A percentile compares a stretch with the other conserved stretches of the same genome.
phyloP scores from a whole-genome alignment of 1,139 yeast genomes.

The Scheffersomyces stambukii region DNA sequence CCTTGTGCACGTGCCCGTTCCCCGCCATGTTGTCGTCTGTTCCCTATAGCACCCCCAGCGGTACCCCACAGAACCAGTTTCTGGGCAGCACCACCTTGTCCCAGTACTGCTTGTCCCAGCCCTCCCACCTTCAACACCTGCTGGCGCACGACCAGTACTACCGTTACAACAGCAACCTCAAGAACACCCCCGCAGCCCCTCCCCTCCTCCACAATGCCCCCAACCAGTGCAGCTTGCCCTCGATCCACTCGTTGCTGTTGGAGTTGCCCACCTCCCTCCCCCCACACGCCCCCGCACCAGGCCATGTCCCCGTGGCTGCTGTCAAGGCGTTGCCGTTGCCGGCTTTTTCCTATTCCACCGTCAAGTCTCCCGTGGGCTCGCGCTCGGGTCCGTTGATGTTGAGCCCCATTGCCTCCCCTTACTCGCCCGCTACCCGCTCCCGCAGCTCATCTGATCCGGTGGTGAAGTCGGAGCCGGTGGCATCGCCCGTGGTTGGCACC shows the following conservation, averaged over 20 bases:
- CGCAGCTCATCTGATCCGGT: constrained; percentile 10
- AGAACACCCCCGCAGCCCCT: background rate
- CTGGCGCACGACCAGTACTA: constrained; percentile 4
- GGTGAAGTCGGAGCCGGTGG: constrained; percentile 2
- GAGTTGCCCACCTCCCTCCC: constrained; percentile 10
- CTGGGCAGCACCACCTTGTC: constrained; percentile 1
- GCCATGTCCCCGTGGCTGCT: too few relatives aligned
- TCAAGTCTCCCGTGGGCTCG: background rate
- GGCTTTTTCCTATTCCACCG: background rate
- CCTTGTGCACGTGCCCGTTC: too few relatives aligned
- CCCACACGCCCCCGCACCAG: constrained; percentile 1
- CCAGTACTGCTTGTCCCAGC: background rate
- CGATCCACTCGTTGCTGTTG: constrained; percentile 12
- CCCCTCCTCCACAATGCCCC: constrained; percentile 1
- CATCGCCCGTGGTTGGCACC: constrained; percentile 3
- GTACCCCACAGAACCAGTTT: too few relatives aligned
- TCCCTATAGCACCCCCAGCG: too few relatives aligned
- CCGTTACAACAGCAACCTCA: constrained; percentile 3
- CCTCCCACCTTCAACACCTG: too few relatives aligned
- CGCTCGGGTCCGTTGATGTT: constrained; percentile 1
- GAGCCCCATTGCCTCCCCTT: constrained; percentile 11
- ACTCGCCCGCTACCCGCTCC: constrained; percentile 6
- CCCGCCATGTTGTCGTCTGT: too few relatives aligned
- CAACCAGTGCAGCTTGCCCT: constrained; percentile 10
- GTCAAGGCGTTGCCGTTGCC: too few relatives aligned